These are phyloP conservation scores for Schwanniomyces sp. DNA, from an alignment of 805 yeast genomes.

Conservation along the genomic window DNA sequence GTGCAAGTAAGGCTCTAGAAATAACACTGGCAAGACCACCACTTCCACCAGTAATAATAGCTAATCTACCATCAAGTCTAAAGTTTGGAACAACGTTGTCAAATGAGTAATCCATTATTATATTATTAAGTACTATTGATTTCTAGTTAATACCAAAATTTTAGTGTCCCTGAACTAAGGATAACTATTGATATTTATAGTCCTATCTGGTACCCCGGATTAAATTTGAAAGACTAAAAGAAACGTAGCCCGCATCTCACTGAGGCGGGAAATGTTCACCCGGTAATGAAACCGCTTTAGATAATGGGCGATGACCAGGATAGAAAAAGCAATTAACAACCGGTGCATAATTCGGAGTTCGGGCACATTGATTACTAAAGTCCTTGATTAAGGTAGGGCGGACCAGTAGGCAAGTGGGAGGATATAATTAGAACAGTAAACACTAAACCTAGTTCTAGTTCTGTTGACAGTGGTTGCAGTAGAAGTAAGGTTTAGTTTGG, in stretches of 20 bases:
- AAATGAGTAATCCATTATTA: constrained; percentile 30
- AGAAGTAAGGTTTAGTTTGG: not conserved
- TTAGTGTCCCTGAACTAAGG: not conserved
- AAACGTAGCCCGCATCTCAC: not conserved
- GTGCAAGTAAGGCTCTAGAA: constrained; percentile 66
- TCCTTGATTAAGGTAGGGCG: not conserved
- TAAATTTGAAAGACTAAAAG: not conserved
- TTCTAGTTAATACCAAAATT: not conserved
- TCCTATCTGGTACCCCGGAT: constrained; percentile 1
- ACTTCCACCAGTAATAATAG: constrained; percentile 78
- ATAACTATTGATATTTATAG: not conserved
- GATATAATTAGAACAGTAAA: not conserved
- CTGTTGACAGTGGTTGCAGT: not conserved
- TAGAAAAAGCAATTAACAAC: not conserved
- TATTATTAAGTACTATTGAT: not conserved
- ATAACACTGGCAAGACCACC: constrained; percentile 73
- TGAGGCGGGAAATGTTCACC: constrained; percentile 1
- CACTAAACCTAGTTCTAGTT: too few relatives aligned
- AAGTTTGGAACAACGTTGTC: constrained; percentile 58
- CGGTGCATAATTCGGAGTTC: not conserved
- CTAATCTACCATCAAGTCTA: constrained; percentile 68
- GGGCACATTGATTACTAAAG: not conserved
- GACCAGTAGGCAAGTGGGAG: not conserved
- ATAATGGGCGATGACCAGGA: not conserved
- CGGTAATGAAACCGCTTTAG: constrained; percentile 1